Base-by-base conservation (phyloP, 257 asterid species). In the Scutellaria barbata region DNA sequence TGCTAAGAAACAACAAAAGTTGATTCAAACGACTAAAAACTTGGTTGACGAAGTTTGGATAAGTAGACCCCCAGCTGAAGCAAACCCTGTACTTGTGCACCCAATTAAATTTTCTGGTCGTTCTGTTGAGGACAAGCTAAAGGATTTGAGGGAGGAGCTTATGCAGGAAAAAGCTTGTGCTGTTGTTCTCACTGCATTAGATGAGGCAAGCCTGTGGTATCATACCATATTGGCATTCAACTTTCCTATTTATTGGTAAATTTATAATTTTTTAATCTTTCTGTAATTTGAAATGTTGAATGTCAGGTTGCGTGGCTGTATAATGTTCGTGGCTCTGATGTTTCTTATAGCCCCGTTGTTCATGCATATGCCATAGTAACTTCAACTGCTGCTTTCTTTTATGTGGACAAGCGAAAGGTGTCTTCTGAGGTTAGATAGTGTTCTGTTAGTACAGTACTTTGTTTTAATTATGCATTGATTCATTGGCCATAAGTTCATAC, bases 31-130 rank as follows among this genome's bases (percentile, higher is more conserved):
- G 7, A 39, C 90, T 17, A 72, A 42, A 63, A 92, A 95, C 84
- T 77, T 95, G 87, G 96, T 95, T 10, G 99, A 95, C 77, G 86
- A 86, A 77, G 98, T 95, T 77, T 95, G 99, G 99, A 83, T 63
- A 25, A 85, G 83, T 80, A 84, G 95, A 69, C 98, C 98, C 64
- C 81, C 85, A 22, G 74, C 84, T 53, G 95, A 78, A 85, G 59
- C 74, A 52, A 95, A 89, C 76, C 96, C 98, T 20, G 82, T 92
- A 55, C 53, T 73, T 30, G 80, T 89, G 74, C 99, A 91, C 74
- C 89, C 92, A 68, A 80, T 88, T 48, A 81, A 94, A 70, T 91
- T 89, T 80, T 47, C 99, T 77, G 99, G 99, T 43, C 74, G 87
- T 76, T 83, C 92, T 20, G 95, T 89, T 77, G 82, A 87, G 60